Conservation (phyloP, 2,329 filamentous ascomycete genomes). For the Penicillium sp. region DNA sequence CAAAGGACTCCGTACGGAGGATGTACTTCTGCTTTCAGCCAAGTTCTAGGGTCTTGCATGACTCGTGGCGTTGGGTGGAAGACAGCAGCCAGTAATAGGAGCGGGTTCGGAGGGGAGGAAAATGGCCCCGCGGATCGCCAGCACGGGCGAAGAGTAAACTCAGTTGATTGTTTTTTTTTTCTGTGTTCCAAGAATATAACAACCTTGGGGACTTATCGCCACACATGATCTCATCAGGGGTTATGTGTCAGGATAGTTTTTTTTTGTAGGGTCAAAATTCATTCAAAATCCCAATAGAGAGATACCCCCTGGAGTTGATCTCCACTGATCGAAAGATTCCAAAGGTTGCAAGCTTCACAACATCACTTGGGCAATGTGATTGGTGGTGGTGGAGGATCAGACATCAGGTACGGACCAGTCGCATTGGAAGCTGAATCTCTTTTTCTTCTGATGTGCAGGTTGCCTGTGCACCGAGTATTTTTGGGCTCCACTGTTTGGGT, state of each 20-base stretch:
- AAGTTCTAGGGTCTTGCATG: constrained; percentile 7
- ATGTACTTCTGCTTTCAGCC: neutral
- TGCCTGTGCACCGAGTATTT: neutral
- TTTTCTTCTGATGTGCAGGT: constrained; percentile 4
- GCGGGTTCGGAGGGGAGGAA: neutral
- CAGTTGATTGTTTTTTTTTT: neutral
- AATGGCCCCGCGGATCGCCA: constrained; percentile 9
- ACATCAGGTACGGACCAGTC: constrained; percentile 5
- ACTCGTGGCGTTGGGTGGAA: neutral
- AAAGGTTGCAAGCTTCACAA: neutral
- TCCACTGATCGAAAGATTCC: constrained; percentile 2
- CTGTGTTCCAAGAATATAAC: neutral
- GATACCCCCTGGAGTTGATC: neutral
- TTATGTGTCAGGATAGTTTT: neutral
- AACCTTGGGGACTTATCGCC: neutral
- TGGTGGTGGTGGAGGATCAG: constrained; percentile 1
- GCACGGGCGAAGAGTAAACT: neutral
- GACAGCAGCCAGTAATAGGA: neutral
- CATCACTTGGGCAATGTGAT: constrained; percentile 1
- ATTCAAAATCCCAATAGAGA: constrained; percentile 1
- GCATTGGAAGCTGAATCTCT: constrained; percentile 1
- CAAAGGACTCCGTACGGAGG: neutral
- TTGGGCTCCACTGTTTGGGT: neutral
- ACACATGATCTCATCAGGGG: neutral
- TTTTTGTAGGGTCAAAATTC: neutral